Percentiles rank a stretch among this genome's conserved stretches.
Conservation (phyloP, 2,329 filamentous ascomycete genomes). For the Aspergillus sp. region DNA sequence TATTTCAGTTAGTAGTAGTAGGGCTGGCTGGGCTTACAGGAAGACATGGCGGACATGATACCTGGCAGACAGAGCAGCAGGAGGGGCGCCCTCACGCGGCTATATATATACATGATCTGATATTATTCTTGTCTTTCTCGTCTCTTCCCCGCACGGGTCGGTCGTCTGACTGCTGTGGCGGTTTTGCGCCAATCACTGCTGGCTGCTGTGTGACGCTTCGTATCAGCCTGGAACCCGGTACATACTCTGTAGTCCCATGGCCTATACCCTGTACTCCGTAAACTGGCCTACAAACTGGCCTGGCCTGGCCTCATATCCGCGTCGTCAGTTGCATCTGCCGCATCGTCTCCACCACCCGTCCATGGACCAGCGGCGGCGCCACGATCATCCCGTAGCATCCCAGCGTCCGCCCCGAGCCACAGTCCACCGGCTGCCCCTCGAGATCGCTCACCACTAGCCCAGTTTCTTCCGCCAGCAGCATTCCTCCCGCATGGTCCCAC, state of each 20-base stretch:
- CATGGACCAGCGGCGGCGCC: conserved; percentile 30
- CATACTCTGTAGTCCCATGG: too few relatives aligned
- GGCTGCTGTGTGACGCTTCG: too few relatives aligned
- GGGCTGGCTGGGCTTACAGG: conserved; percentile 9
- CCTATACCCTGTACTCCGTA: too few relatives aligned
- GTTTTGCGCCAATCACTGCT: too few relatives aligned
- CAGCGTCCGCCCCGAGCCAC: conserved; percentile 33
- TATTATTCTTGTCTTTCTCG: neutral
- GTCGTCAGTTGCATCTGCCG: conserved; percentile 10
- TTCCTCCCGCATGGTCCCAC: conserved; percentile 50
- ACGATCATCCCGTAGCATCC: conserved; percentile 35
- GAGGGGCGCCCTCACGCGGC: too few relatives aligned
- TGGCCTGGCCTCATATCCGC: neutral
- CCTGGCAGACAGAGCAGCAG: too few relatives aligned
- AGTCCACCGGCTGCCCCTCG: conserved; percentile 41
- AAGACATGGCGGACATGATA: conserved; percentile 5
- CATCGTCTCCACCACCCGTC: conserved; percentile 22
- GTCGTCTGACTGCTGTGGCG: too few relatives aligned
- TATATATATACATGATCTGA: too few relatives aligned
- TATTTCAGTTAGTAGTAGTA: neutral
- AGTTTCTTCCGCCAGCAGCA: conserved; percentile 42
- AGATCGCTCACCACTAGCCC: conserved; percentile 45
- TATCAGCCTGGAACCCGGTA: too few relatives aligned
- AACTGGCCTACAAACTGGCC: too few relatives aligned
- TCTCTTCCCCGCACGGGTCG: too few relatives aligned